Conservation (phyloP, 78 protist species). For the Ministeria vibrans region DNA sequence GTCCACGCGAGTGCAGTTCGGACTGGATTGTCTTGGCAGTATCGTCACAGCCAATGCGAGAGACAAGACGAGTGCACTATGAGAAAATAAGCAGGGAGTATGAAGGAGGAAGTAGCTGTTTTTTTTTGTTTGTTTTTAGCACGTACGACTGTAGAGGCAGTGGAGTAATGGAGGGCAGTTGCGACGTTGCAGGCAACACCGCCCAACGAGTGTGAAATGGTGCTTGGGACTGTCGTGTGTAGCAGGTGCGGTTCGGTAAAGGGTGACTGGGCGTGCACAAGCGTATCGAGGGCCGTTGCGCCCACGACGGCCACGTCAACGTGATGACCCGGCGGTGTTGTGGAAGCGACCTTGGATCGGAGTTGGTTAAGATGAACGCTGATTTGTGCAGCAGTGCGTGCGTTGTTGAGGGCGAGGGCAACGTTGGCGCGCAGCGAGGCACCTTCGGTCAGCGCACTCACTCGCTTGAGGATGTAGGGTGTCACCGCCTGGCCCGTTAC, state of each 20-base stretch:
- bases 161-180: conserved; percentile 18
- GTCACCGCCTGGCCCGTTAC: conserved; percentile 77
- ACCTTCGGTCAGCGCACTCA: conserved; percentile 68
- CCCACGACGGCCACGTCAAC: background rate
- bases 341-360: background rate
- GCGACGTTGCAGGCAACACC: conserved; percentile 58
- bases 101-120: no score
- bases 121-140: no score
- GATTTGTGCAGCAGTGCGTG: conserved; percentile 70
- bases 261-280: background rate
- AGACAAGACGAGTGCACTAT: background rate
- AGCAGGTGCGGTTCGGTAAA: background rate
- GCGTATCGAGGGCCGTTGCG: background rate
- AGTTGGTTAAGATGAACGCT: conserved; percentile 33
- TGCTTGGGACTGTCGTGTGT: background rate
- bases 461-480: conserved; percentile 76
- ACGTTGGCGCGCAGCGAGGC: conserved; percentile 60
- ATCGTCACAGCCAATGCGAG: background rate
- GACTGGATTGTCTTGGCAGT: background rate
- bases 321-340: background rate
- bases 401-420: conserved; percentile 76
- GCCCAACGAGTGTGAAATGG: conserved; percentile 23
- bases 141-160: background rate
- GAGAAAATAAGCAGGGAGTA: no score
- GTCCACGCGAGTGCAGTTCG: background rate